Base-by-base conservation (phyloP, 495 filamentous ascomycete genomes). In the Aspergillus cristatus region DNA sequence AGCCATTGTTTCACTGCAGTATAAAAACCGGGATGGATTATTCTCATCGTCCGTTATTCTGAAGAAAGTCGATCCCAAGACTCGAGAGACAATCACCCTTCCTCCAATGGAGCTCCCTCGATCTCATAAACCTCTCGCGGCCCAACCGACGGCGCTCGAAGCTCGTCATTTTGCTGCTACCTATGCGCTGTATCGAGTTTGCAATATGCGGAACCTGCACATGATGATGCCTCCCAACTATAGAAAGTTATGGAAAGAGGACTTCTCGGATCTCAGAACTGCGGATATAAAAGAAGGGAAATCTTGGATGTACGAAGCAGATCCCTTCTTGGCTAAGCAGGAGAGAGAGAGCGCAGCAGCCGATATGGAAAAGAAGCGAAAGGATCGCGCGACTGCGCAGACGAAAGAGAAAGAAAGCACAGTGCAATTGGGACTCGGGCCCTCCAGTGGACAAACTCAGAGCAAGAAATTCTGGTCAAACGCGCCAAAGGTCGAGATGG, bases 171-270 rank as follows among this genome's bases (percentile, higher is more conserved):
- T 91, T 43, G 86, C 86, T 11, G 91, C 93, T 2, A 83, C 89
- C 1, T 97, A 85, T 62, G 81, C 82, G 1, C 71, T 98, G 3
- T 95, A 86, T 56, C 77, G 91, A 26, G 84, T 97, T 1, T 86
- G 83, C 61, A 94, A 81, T 51, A 93, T 90, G 84, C 82, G 82
- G 47, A 98, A 95, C 45, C 71, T 94, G 28, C 85, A 94, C 50
- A 86, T 93, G 70, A 86, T 84, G 69, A 65, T 98, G 42, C 91
- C 91, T n/a, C 91, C 93, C 1, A 79, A 76, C 38, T 94, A 94
- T 50, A 78, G 74, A 46, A 75, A 81, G 43, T 62, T 94, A 18
- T 98, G 91, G 91, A 90, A 90, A 59, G 75, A 75, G 7, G 76
- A 82, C 36, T 94, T 97, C 50, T 72, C 81, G 32, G 72, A 75